Conservation (phyloP, 163 green algal genomes). For the Chlorella variabilis region DNA sequence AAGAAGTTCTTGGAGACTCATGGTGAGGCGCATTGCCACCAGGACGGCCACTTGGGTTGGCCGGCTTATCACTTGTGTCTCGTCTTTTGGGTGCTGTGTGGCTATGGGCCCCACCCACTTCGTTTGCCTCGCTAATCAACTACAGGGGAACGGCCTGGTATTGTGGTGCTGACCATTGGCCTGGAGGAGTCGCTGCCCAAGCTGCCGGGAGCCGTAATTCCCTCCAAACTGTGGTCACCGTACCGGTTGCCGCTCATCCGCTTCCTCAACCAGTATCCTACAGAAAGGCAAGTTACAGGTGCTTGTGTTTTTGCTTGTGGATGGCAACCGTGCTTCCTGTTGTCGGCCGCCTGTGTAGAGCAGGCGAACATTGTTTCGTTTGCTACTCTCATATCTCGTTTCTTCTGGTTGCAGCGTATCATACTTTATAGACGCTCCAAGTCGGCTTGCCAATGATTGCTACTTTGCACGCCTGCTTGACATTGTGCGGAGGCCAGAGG, state of each 20-base stretch:
- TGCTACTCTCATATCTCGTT: too few species aligned
- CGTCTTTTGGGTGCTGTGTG: too few species aligned
- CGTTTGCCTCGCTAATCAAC: too few species aligned
- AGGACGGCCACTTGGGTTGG: background rate
- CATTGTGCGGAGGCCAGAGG: constrained; percentile 62
- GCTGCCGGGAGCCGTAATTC: constrained; percentile 50
- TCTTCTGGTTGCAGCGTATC: constrained; percentile 28
- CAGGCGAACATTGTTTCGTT: too few species aligned
- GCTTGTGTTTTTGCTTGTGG: constrained; percentile 69
- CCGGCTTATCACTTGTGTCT: background rate
- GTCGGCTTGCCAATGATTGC: constrained; percentile 50
- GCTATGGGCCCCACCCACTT: too few species aligned
- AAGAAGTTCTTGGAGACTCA: constrained; percentile 88
- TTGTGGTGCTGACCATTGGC: constrained; percentile 94
- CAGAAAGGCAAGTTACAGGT: constrained; percentile 36
- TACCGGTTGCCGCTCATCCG: constrained; percentile 86
- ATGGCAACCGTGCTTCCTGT: too few species aligned
- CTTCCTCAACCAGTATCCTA: constrained; percentile 83
- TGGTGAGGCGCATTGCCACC: constrained; percentile 7
- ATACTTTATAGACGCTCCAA: constrained; percentile 38
- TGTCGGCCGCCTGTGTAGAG: background rate
- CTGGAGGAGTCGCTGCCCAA: constrained; percentile 82
- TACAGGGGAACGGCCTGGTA: constrained; percentile 65
- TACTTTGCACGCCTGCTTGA: constrained; percentile 82
- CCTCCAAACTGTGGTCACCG: constrained; percentile 81